These are phyloP conservation scores for Trichoderma brevicompactum DNA, from an alignment of 2,329 filamentous ascomycete species.

Conservation along the genomic window DNA sequence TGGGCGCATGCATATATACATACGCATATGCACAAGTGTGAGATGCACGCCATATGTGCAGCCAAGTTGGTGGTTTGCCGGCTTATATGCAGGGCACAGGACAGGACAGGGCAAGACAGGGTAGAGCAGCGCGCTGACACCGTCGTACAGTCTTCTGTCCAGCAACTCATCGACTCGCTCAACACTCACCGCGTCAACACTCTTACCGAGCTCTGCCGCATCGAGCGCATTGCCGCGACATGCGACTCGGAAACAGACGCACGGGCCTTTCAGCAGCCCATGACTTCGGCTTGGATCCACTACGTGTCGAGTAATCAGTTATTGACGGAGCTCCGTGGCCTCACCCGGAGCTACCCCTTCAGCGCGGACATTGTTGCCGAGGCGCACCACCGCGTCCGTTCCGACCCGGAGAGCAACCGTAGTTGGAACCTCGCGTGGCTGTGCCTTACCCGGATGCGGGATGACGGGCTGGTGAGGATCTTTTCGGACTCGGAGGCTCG, in stretches of 20 bases:
- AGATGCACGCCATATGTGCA: not conserved
- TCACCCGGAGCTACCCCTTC: conserved; percentile 71
- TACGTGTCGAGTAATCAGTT: conserved; percentile 74
- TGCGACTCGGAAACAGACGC: conserved; percentile 63
- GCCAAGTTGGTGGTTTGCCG: not conserved
- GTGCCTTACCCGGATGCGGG: conserved; percentile 66
- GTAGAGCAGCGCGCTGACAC: not conserved
- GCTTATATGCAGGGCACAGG: not conserved
- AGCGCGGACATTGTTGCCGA: conserved; percentile 67
- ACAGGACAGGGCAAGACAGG: not conserved
- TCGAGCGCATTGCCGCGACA: conserved; percentile 67
- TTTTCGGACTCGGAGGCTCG: conserved; percentile 66
- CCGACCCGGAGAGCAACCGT: conserved; percentile 66
- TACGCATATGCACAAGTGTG: not conserved
- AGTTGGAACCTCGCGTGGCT: conserved; percentile 81
- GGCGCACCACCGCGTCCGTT: conserved; percentile 65
- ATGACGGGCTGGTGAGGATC: conserved; percentile 63
- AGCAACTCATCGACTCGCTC: conserved; percentile 65
- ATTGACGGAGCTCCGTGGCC: conserved; percentile 68
- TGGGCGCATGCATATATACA: not conserved
- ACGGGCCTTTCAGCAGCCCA: conserved; percentile 61
- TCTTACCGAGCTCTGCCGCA: conserved; percentile 70
- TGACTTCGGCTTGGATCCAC: conserved; percentile 72
- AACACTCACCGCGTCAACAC: conserved; percentile 73
- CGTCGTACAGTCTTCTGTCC: conserved; percentile 27